These are phyloP conservation scores for Cadophora sp. DNA, from an alignment of 2,329 filamentous ascomycete genomes.

Conservation along the genomic window DNA sequence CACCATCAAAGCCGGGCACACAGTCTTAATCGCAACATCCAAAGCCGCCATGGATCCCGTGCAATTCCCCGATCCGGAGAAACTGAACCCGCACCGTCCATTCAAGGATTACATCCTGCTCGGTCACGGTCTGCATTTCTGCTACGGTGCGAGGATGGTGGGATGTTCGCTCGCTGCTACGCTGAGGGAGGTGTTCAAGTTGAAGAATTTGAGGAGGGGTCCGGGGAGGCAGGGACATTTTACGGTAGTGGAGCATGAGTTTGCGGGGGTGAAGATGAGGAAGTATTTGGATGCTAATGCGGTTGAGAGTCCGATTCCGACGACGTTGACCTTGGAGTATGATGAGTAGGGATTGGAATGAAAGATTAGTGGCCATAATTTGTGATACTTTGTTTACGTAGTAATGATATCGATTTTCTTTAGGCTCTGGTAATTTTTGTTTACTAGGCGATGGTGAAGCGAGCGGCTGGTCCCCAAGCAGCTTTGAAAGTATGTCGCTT, in stretches of 20 bases:
- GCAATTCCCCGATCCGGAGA: constrained; percentile 50
- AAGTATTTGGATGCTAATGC: constrained; percentile 56
- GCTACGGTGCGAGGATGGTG: constrained; percentile 49
- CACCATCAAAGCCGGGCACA: constrained; percentile 52
- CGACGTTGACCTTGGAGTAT: constrained; percentile 50
- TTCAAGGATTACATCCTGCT: constrained; percentile 49
- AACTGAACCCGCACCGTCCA: constrained; percentile 50
- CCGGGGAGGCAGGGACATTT: constrained; percentile 49
- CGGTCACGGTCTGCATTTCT: constrained; percentile 49
- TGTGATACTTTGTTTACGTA: too few relatives aligned
- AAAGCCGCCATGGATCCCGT: constrained; percentile 50
- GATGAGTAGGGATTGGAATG: constrained; percentile 40
- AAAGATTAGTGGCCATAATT: too few relatives aligned
- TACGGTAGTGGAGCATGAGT: constrained; percentile 50
- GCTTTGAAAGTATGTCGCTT: too few relatives aligned
- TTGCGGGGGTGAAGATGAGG: constrained; percentile 55
- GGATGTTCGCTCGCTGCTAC: constrained; percentile 49
- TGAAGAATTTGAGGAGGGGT: constrained; percentile 51
- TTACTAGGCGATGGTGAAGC: too few relatives aligned
- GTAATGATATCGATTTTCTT: too few relatives aligned
- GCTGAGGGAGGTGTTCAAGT: constrained; percentile 52
- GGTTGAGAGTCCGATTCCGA: constrained; percentile 54
- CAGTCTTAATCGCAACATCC: constrained; percentile 51
- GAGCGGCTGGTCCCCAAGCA: too few relatives aligned
- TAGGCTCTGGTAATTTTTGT: too few relatives aligned